Base-by-base conservation (phyloP, 1,139 yeast genomes). In the Yamadazyma triangularis region DNA sequence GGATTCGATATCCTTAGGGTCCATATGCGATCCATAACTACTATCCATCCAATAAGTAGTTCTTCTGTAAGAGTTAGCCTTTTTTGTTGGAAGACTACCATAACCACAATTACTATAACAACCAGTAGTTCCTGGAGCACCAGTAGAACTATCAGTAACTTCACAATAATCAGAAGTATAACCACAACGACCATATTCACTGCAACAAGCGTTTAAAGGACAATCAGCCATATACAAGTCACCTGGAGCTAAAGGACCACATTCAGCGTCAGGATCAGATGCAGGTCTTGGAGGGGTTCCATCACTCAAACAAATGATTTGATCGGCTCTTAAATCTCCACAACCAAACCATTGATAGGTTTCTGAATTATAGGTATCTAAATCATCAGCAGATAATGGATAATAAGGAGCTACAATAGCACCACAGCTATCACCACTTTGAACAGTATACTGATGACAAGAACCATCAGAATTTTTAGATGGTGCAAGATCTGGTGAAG, bases 11-110 rank as follows among this genome's bases (percentile, higher is more conserved):
- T 23, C 23, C 4, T 30, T 32, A 8, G 50, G 49, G 28, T 40
- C 38, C 16, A 26, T 32, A 4, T 30, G 30, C 34, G 46, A 27
- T 6, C 18, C 25, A 6, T 35, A 39, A n/a, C 30, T 34, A 12
- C 28, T 19, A 29, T 48, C 48, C 29, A 46, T 16, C 50, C 48
- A 48, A 34, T 48, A 48, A n/a, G 32, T 41, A n/a, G 44, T 38
- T 12, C 31, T 45, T 23, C 42, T 43, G 24, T 39, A 48, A n/a
- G 34, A 27, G 9, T 38, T 25, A 13, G 42, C 45, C 12, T 42
- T 36, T 12, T 32, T 36, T 4, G 41, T 39, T 12, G 38, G 49
- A n/a, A 47, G 19, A 7, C 28, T 28, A 3, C 51, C 52, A 28
- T 36, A 35, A 8, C 45, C 47, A 43, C 52, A 47, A 34, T 47